Conservation (phyloP, 2,329 filamentous ascomycete species). For the Botrytis elliptica region DNA sequence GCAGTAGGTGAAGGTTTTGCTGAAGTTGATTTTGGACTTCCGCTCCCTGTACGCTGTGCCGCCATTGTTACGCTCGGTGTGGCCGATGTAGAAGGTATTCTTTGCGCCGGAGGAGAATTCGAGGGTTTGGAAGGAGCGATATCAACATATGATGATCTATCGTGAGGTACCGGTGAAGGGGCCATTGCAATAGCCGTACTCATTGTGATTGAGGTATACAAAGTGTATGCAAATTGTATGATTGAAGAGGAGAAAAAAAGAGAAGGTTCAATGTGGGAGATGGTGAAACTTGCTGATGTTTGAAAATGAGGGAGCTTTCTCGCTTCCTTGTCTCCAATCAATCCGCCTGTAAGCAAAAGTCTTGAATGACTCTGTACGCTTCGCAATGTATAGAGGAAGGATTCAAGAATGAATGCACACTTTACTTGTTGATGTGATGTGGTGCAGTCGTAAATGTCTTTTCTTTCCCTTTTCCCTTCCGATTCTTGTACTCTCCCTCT, state of each 20-base stretch:
- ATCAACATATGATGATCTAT: slow-evolving; percentile 58
- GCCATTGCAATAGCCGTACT: slow-evolving; percentile 68
- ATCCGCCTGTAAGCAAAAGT: not conserved
- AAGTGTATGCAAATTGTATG: not conserved
- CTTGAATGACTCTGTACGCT: slow-evolving; percentile 5
- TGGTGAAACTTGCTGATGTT: slow-evolving; percentile 22
- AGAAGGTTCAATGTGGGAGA: not conserved
- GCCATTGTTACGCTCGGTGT: slow-evolving; percentile 45
- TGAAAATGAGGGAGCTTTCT: slow-evolving; percentile 16
- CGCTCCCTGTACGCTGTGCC: slow-evolving; percentile 51
- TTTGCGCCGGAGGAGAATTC: slow-evolving; percentile 36
- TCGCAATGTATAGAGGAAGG: not conserved
- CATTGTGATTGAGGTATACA: slow-evolving; percentile 48
- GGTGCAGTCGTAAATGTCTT: not conserved
- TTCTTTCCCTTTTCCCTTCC: slow-evolving; percentile 17
- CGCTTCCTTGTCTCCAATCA: slow-evolving; percentile 21
- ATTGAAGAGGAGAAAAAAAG: slow-evolving; percentile 10
- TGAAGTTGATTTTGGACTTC: slow-evolving; percentile 51
- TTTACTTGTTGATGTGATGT: not conserved
- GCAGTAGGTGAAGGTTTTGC: slow-evolving; percentile 59
- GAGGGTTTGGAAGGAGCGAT: slow-evolving; percentile 42
- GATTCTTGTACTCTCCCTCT: slow-evolving; percentile 22
- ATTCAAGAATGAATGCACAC: not conserved
- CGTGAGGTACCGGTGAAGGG: slow-evolving; percentile 65
- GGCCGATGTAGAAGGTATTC: slow-evolving; percentile 38